Percentiles rank a stretch among this genome's conserved stretches.
Conservation (phyloP, 1,284 basidiomycete species). For the Sanguinoderma infundibulare region DNA sequence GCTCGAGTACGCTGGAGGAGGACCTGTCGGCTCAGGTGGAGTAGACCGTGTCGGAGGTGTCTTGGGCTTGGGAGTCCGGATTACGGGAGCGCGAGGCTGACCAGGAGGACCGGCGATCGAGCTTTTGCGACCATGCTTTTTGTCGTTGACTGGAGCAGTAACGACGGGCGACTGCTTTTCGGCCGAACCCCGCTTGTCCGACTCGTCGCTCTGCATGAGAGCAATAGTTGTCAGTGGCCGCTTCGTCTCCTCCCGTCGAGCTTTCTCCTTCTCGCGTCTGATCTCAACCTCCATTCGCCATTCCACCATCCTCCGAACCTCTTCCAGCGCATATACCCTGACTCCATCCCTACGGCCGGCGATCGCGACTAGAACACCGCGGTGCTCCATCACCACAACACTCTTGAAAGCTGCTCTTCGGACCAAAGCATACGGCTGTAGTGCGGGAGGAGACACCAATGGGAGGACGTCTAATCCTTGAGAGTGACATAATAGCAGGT, state of each 20-base stretch:
- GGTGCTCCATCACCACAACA: constrained; percentile 87
- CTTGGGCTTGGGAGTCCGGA: constrained; percentile 26
- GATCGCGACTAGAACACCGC: constrained; percentile 83
- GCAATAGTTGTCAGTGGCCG: constrained; percentile 36
- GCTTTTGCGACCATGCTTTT: constrained; percentile 25
- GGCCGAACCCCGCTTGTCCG: constrained; percentile 30
- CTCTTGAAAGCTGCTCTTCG: constrained; percentile 80
- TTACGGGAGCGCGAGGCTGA: constrained; percentile 24
- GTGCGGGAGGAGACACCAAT: constrained; percentile 68
- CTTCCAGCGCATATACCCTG: constrained; percentile 82
- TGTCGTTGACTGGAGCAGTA: constrained; percentile 22
- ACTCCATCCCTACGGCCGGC: constrained; percentile 83
- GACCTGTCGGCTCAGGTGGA: constrained; percentile 45
- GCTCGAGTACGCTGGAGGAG: constrained; percentile 60
- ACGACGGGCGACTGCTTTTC: constrained; percentile 47
- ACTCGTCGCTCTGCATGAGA: constrained; percentile 23
- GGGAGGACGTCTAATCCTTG: constrained; percentile 84
- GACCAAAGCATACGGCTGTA: constrained; percentile 78
- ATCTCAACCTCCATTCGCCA: constrained; percentile 85
- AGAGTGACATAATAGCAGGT: constrained; percentile 79
- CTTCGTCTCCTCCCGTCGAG: constrained; percentile 67
- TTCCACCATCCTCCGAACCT: constrained; percentile 80
- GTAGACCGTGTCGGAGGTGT: constrained; percentile 27
- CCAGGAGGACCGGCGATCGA: constrained; percentile 30
- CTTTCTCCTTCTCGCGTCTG: constrained; percentile 70